Base-by-base conservation (phyloP, 2,329 filamentous ascomycete species). In the Chaetomiaceae sp. region DNA sequence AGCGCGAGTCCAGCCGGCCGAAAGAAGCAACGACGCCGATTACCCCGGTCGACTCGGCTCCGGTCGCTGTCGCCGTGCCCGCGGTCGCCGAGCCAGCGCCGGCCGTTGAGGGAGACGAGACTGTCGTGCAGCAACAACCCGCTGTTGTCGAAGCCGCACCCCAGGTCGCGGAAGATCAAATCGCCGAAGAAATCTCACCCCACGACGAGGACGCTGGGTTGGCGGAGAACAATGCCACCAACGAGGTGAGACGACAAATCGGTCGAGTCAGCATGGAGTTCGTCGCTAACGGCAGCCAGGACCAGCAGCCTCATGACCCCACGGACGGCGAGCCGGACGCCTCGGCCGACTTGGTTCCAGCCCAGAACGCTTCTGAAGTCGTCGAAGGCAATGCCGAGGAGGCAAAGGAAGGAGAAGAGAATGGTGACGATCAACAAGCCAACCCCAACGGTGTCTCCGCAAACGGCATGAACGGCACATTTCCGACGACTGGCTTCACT, bases 1-100 rank as follows among this genome's bases (percentile, higher is more conserved):
- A 94, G 67, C 79, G 86, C 52, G 85, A 90, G 58, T 78, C 80
- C 41, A 73, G 73, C 35, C 74, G 78, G 36, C 68, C 72, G 0
- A 79, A 76, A 54, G 68, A 77, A 47, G 22, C 40, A 4, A 22
- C 20, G 3, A 42, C 68, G 62, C 27, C 66, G 65, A 26, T 68
- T 19, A 59, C 62, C 0, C 68, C 74, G 2, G 60, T 69, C 34
- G 73, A 75, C 43, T 60, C 68, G 6, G 66, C 55, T 14, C 57
- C 62, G 5, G 63, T 65, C 24, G 62, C 64, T 3, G 56, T 59
- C 8, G 58, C 64, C 26, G 56, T 62, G 3, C 57, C 58, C 22
- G 49, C 56, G 5, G 57, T 59, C 4, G 24, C 32, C 9, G 51
- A 50, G 35, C 24, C 42, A 34, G 37, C 41, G 6, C 18, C 37